phyloP scores from a whole-genome alignment of 148 eudicot species.

The Dianthus caryophyllus region DNA sequence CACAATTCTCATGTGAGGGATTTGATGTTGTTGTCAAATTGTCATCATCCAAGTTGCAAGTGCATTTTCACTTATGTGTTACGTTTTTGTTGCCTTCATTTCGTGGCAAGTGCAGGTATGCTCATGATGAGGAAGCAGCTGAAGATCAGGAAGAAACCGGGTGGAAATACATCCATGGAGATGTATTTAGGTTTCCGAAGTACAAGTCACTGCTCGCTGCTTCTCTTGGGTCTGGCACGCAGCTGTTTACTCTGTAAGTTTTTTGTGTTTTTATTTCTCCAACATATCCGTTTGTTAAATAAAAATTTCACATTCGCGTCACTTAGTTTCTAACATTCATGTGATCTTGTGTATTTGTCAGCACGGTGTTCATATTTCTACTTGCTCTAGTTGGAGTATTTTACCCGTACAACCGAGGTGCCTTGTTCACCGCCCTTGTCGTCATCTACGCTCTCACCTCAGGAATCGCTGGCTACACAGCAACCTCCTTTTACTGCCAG shows the following conservation, averaged over 20 bases:
- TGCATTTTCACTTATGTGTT: neutral
- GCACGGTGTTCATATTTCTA: slow-evolving; percentile 32
- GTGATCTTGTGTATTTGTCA: slow-evolving; percentile 6
- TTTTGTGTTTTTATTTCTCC: slow-evolving; percentile 9
- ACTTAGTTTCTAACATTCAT: neutral
- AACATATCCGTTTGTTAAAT: neutral
- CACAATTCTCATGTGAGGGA: too few species aligned
- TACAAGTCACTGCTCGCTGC: slow-evolving; percentile 67
- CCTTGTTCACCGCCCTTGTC: slow-evolving; percentile 36
- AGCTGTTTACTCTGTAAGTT: slow-evolving; percentile 68
- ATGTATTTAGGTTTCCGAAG: slow-evolving; percentile 72
- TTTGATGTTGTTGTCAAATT: neutral
- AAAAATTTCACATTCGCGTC: neutral
- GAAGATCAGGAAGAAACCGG: slow-evolving; percentile 88
- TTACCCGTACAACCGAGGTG: slow-evolving; percentile 35
- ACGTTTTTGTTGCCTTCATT: neutral
- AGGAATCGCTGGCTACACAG: slow-evolving; percentile 37
- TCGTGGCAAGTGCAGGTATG: slow-evolving; percentile 40
- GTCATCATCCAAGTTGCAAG: neutral
- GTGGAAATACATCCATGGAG: slow-evolving; percentile 81
- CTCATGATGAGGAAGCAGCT: slow-evolving; percentile 69
- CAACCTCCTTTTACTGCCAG: slow-evolving; percentile 34
- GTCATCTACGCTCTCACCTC: slow-evolving; percentile 39
- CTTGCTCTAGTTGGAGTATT: slow-evolving; percentile 36
- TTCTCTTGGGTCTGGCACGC: slow-evolving; percentile 70